Base-by-base conservation (phyloP, 2,329 filamentous ascomycete species). In the Tolypocladium guangdongense region DNA sequence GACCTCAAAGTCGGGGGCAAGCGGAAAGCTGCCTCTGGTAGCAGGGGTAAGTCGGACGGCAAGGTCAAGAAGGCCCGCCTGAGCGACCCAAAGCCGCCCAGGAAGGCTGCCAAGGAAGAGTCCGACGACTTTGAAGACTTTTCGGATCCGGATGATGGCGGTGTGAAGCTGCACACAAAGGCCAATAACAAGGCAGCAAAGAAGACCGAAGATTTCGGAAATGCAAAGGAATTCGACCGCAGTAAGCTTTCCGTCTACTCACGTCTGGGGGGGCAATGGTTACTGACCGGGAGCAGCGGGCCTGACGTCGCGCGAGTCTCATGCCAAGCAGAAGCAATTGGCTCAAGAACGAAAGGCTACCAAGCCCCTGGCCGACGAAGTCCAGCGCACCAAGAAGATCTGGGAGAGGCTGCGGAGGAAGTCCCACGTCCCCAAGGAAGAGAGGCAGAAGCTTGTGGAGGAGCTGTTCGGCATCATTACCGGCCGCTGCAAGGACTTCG, bases 321-420 rank as follows among this genome's bases (percentile, higher is more conserved):
- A 97, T 69, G 84, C 85, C 50, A 96, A 96, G 71, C 93, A 99
- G 73, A 96, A 92, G 71, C 86, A 86, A 58, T 77, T 96, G 50
- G 86, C 84, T 27, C 86, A 84, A 64, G 92, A 97, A 68, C 88
- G 95, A 61, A 96, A 91, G 76, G 86, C 88, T 38, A 86, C 88
- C 45, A 97, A 96, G 73, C 93, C 93, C 27, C 85, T 97, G 60
- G 90, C 92, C 65, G 91, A 97, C 68, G 83, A 88, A 64, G 84
- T 97, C 59, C 82, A 86, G 58, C 85, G 90, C 57, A 88, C 89
- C 52, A 99, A 99, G 78, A 95, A 96, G 75, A 81, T 99, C 52
- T 99, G 93, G 95, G 93, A 99, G 75, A 83, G 88, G 57, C 74
- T 99, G 66, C 86, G 93, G 59, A 80, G 89, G 62, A 97, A 97